Evolutionary conservation across 345 rosid species (phyloP), one percentile per base, ranked within the genome.

Genomic region (Eucalyptus marginata): DNA sequence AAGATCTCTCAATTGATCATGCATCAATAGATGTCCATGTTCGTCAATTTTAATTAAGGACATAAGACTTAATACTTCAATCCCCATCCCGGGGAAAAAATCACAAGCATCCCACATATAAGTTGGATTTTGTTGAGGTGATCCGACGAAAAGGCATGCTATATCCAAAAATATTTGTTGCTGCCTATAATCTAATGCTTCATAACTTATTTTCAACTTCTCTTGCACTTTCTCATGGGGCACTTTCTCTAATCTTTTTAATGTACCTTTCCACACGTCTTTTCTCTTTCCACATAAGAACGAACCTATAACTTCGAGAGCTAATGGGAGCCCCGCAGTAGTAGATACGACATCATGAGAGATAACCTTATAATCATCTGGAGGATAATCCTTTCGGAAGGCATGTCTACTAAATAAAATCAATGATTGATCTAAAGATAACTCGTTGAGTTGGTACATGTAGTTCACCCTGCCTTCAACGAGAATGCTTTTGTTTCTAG

Each of bases 401-500:
- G 66, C 66, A 27, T 27, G 15, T 27, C 66, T 59, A 59, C 66
- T 59, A 12, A 59, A 59, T 59, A 59, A 25, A 27, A 25, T 59
- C 15, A 59, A 0, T 10, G 66, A 59, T 27, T 10, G 66, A 59
- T 27, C 1, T 0, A 3, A 6, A 59, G 31, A 5, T 3, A 59
- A 11, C 8, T 27, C 15, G 0, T 27, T 27, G 31, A 59, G 66
- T 59, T 3, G 15, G 14, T 12, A 13, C 68, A 0, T 59, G 3
- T 13, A 7, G 18, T 13, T 2, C 2, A 0, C 12, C 24, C 3
- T 31, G 2, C 2, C 43, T 4, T 15, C 6, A 4, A 16, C 12
- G 0, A 66, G 79, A 66, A 66, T 31, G 6, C 79, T 31, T 2
- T 66, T 66, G 79, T 68, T 4, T 68, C 79, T 31, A 3, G 79